Base-by-base conservation (phyloP, 495 filamentous ascomycete species). In the Daldinia childiae region DNA sequence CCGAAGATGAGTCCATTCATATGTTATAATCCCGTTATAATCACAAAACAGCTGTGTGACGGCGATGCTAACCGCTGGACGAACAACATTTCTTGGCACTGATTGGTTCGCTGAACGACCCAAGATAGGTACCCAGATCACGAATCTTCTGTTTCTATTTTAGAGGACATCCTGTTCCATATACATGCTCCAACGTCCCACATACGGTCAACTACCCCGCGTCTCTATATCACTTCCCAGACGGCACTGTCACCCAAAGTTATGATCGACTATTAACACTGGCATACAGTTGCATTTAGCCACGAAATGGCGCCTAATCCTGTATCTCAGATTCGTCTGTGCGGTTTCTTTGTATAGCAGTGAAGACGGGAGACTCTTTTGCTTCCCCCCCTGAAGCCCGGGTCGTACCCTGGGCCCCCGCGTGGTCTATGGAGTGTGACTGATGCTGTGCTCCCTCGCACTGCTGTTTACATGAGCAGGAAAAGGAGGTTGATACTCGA, bases 271-370 rank as follows among this genome's bases (percentile, higher is more conserved):
- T 50, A 65, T 15, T 57, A 38, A 61, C n/a, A 39, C 48, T 61
- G 58, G 43, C 52, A 63, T 69, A 62, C 52, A 56, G 71, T 73
- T 15, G 57, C 62, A 73, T 73, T 73, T 73, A 62, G 57, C 24
- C 65, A 69, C 34, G 41, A 43, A 50, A 58, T 66, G 57, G 61
- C 66, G 66, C 62, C 66, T 63, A 66, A 73, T 69, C 51, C 21
- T 3, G 29, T 34, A 58, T 43, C 56, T 19, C 36, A 66, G 62
- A 73, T 63, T 66, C 65, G 55, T n/a, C 38, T 54, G 17, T 59
- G 14, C 30, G 56, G 48, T 21, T 61, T 41, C 15, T 26, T 19
- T 27, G 32, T 45, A 58, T 30, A 50, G 52, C 11, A 55, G 58
- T 57, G 19, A 58, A 52, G 15, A 41, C 12, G 41, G 54, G n/a